Base-by-base conservation (phyloP, 352 stramenopile species). In the Blastocystis sp. region DNA sequence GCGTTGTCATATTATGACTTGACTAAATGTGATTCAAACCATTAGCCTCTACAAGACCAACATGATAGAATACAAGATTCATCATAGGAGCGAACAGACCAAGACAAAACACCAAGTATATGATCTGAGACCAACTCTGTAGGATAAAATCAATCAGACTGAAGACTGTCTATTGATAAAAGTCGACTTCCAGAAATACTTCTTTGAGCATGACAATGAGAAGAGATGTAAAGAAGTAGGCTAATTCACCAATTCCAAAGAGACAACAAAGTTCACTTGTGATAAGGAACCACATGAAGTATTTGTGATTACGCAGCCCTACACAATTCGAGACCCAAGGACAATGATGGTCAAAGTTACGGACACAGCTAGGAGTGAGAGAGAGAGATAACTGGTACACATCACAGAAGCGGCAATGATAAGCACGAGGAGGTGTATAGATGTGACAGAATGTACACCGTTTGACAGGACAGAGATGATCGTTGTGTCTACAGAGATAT, bases 241-340 rank as follows among this genome's bases (percentile, higher is more conserved):
- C 94, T 11, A 95, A 89, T 24, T 95, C 77, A 89, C 95, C 95
- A 71, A 94, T 94, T 1, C 71, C 71, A 7, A 24, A 42, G 49
- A 83, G 16, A 27, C 46, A 83, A 14, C 35, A 9, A 19, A 65
- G 6, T 46, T 83, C 71, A 27, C 29, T 83, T 14, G 49, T 39
- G 19, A 93, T 88, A 43, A 98, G 89, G 90, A 98, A 98, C 5
- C 91, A 88, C 49, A 97, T 90, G 88, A 98, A 98, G 65, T 90
- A 93, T 52, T 91, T 88, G 90, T 98, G 93, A 91, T 98, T 98
- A 46, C 93, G 90, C 42, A 92, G 90, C 9, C 94, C 95, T 71
- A 98, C 93, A 77, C 93, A 97, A 91, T 95, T 97, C 54, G 93
- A 92, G 11, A 93, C 90, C 91, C 91, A 95, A 24, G 92, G 92